Conservation (phyloP, 768 basidiomycete genomes). For the Naganishia friedmannii region DNA sequence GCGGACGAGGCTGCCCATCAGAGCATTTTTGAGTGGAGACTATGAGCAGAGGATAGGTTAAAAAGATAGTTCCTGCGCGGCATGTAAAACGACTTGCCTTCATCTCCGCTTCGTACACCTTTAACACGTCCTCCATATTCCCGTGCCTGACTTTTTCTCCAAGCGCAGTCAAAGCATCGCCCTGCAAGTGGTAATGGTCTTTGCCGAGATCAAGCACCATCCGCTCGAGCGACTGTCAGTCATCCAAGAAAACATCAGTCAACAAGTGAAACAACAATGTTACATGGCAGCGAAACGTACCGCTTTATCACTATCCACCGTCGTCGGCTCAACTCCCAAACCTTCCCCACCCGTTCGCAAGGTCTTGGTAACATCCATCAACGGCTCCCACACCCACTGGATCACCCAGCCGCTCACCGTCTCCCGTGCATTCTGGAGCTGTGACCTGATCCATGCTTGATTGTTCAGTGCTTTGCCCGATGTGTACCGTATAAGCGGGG, state of each 20-base stretch:
- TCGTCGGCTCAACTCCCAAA: conserved; percentile 71
- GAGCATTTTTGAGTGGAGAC: conserved; percentile 72
- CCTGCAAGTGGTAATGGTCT: conserved; percentile 69
- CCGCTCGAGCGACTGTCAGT: conserved; percentile 75
- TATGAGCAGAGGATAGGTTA: conserved; percentile 26
- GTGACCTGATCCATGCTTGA: conserved; percentile 60
- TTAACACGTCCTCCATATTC: conserved; percentile 79
- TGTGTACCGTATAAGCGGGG: conserved; percentile 63
- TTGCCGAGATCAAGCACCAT: conserved; percentile 83
- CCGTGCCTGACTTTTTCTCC: conserved; percentile 68
- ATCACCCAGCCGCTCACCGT: conserved; percentile 70
- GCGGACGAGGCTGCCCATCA: conserved; percentile 76
- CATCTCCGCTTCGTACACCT: conserved; percentile 89
- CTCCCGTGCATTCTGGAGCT: conserved; percentile 63
- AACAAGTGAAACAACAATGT: not conserved
- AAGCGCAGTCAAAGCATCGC: conserved; percentile 65
- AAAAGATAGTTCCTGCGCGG: not conserved
- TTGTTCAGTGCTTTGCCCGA: conserved; percentile 61
- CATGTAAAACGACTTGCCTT: conserved; percentile 53
- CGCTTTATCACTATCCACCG: conserved; percentile 78
- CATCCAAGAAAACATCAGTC: not conserved
- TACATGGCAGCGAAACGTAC: conserved; percentile 54
- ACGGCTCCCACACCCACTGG: conserved; percentile 81
- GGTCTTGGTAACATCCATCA: conserved; percentile 76
- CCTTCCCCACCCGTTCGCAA: conserved; percentile 73